Conservation (phyloP, 257 asterid genomes). For the Petrea volubilis region DNA sequence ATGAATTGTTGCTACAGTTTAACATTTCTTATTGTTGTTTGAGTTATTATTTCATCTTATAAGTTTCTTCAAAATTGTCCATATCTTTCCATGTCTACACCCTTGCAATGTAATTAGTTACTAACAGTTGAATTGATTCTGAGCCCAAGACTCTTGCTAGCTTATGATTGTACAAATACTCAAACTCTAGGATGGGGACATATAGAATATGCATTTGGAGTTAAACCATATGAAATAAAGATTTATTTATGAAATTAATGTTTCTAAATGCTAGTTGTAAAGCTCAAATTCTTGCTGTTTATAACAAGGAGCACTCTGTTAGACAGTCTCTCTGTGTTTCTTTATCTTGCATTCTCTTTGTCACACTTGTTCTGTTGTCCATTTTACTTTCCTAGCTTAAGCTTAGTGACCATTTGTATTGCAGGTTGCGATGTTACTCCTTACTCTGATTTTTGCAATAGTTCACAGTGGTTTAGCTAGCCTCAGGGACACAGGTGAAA, state of each 20-base stretch:
- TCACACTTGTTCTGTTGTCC: no score
- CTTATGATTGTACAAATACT: background rate
- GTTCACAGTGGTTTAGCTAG: slow-evolving; percentile 98
- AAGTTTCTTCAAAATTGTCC: background rate
- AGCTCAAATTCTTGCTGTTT: background rate
- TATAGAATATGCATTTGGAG: background rate
- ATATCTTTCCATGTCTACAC: background rate
- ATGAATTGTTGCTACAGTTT: background rate
- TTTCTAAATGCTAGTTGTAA: background rate
- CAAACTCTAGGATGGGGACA: background rate
- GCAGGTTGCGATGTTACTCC: slow-evolving; percentile 79
- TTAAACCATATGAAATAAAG: background rate
- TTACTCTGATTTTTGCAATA: slow-evolving; percentile 74
- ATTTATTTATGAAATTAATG: background rate
- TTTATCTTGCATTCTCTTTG: background rate
- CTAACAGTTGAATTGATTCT: background rate
- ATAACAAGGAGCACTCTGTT: background rate
- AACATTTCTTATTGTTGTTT: background rate
- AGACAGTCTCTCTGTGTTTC: background rate
- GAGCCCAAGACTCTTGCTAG: background rate
- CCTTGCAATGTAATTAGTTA: background rate
- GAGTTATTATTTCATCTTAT: background rate
- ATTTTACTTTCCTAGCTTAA: slow-evolving; percentile 3
- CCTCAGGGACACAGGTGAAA: slow-evolving; percentile 94
- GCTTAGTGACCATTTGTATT: slow-evolving; percentile 14